Conservation (phyloP, 2,329 filamentous ascomycete genomes). For the Colletotrichum incanum region DNA sequence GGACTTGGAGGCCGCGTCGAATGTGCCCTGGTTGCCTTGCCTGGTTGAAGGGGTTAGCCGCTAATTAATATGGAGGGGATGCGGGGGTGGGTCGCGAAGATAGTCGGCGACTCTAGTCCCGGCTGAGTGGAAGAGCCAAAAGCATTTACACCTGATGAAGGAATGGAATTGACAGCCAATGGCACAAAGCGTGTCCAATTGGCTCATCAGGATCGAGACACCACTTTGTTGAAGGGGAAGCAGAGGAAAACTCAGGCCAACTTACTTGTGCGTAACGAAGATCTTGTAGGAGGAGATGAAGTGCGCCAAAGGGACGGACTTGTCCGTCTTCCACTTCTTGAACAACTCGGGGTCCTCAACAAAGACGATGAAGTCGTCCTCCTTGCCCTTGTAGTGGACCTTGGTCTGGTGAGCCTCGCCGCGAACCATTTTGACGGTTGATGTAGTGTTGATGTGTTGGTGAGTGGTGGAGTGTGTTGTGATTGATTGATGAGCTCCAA, state of each 20-base stretch:
- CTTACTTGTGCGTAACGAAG: conserved; percentile 91
- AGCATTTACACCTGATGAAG: neutral
- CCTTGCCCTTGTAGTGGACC: conserved; percentile 86
- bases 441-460: conserved; percentile 41
- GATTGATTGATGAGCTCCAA: conserved; percentile 36
- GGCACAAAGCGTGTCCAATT: neutral
- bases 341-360: conserved; percentile 74
- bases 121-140: neutral
- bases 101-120: neutral
- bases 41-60: conserved; percentile 60
- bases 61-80: neutral
- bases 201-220: neutral
- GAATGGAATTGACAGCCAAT: too few relatives aligned
- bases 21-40: conserved; percentile 87
- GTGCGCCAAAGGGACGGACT: conserved; percentile 83
- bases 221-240: neutral
- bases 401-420: conserved; percentile 81
- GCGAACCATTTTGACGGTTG: conserved; percentile 73
- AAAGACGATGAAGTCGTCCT: conserved; percentile 73
- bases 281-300: conserved; percentile 92
- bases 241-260: conserved; percentile 44
- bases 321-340: conserved; percentile 88
- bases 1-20: conserved; percentile 82
- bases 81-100: neutral
- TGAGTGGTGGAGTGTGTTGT: conserved; percentile 11